Conservation (phyloP, 805 yeast genomes). For the Torulaspora microellipsoides region DNA sequence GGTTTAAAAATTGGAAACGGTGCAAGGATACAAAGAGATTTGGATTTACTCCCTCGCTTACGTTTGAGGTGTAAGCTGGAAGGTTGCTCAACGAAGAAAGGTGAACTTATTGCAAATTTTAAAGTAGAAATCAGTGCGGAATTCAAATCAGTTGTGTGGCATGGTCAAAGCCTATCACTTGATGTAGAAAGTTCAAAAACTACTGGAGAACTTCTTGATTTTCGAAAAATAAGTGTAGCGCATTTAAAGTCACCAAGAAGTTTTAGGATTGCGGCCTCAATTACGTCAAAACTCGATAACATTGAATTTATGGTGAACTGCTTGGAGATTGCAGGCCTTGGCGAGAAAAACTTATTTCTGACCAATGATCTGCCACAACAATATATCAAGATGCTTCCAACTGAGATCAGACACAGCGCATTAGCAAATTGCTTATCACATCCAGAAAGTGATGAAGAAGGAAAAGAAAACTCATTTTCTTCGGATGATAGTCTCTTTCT, state of each 20-base stretch:
- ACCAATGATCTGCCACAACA: constrained; percentile 8
- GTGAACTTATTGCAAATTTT: constrained; percentile 14
- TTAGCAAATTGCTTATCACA: constrained; percentile 9
- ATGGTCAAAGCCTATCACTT: constrained; percentile 31
- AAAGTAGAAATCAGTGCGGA: constrained; percentile 22
- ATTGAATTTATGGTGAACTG: constrained; percentile 34
- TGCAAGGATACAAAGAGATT: constrained; percentile 34
- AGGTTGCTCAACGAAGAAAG: constrained; percentile 7
- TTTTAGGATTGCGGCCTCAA: constrained; percentile 26
- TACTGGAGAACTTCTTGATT: constrained; percentile 41
- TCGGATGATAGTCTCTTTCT: constrained; percentile 31
- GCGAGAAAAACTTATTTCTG: constrained; percentile 8
- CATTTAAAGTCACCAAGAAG: constrained; percentile 26
- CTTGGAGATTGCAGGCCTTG: constrained; percentile 39
- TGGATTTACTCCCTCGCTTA: constrained; percentile 38
- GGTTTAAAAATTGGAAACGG: constrained; percentile 42
- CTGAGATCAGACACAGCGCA: neutral
- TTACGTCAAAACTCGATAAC: constrained; percentile 18
- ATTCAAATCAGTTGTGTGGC: constrained; percentile 30
- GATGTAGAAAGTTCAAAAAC: constrained; percentile 31
- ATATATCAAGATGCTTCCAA: neutral
- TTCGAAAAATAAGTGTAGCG: constrained; percentile 36
- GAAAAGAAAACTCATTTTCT: constrained; percentile 13
- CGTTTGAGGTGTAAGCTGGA: constrained; percentile 20
- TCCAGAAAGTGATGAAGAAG: constrained; percentile 10